Evolutionary conservation across 2,329 filamentous ascomycete genomes (phyloP).

Genomic region (Fusarium bulbicola): DNA sequence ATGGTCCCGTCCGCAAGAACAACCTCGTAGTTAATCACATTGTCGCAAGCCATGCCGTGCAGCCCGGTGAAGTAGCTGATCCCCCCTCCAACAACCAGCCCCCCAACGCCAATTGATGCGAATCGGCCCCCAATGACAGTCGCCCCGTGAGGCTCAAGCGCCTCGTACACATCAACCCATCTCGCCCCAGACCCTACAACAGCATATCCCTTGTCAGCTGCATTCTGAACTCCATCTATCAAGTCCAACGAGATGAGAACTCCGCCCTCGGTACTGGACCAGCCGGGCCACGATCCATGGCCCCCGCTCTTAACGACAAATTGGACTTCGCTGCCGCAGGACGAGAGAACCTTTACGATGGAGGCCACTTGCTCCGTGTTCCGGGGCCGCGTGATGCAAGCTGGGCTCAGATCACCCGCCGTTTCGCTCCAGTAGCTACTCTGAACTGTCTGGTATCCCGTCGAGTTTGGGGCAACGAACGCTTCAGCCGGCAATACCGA

Average conservation of each 20-base stretch:
- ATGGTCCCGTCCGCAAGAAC: not conserved
- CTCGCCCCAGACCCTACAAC: not conserved
- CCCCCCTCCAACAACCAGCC: not conserved
- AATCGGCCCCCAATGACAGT: not conserved
- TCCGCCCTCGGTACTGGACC: not conserved
- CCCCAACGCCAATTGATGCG: not conserved
- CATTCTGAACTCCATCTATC: not conserved
- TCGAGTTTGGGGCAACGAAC: not conserved
- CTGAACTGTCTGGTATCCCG: rapidly evolving
- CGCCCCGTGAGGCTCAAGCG: not conserved
- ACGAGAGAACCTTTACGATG: not conserved
- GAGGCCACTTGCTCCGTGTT: not conserved
- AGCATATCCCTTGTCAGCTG: not conserved
- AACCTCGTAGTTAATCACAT: not conserved
- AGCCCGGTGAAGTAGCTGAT: not conserved
- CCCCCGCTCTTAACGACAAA: not conserved
- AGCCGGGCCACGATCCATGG: not conserved
- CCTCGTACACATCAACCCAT: not conserved
- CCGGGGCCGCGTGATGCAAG: rapidly evolving
- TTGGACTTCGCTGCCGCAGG: not conserved
- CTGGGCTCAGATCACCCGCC: not conserved
- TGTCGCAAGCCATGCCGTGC: not conserved
- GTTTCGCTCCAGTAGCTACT: not conserved
- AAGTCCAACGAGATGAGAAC: not conserved
- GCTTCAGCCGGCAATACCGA: not conserved